Percentiles rank a stretch among this genome's conserved stretches.
Conservation (phyloP, 1,139 yeast genomes). For the Saccharomyces hybrid region DNA sequence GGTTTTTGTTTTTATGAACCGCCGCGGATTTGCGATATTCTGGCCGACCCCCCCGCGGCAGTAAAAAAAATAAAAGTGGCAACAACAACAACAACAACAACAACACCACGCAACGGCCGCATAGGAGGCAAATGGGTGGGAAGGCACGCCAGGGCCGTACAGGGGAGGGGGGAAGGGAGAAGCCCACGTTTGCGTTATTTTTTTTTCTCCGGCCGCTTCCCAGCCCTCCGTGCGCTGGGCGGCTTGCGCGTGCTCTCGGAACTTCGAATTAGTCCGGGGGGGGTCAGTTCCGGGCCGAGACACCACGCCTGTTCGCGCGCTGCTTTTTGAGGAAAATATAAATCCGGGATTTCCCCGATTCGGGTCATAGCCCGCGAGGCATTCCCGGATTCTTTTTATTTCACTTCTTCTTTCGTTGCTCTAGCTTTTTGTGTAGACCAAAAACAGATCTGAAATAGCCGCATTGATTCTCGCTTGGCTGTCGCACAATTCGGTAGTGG, state of each 20-base stretch:
- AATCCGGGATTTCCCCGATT: not conserved
- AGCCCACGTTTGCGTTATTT: slow-evolving; percentile 1
- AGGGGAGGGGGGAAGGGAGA: not conserved
- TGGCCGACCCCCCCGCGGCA: not conserved
- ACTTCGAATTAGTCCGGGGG: not conserved
- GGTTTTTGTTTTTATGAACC: not conserved
- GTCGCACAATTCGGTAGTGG: not conserved
- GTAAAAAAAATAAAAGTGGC: not conserved
- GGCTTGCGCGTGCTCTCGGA: slow-evolving; percentile 1
- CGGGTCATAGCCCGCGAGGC: not conserved
- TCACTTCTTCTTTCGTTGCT: not conserved
- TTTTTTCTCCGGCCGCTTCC: not conserved
- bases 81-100: not conserved
- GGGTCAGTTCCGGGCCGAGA: slow-evolving; percentile 1
- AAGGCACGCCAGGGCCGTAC: not conserved
- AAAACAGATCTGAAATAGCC: not conserved
- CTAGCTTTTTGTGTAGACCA: not conserved
- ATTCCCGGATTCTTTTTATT: not conserved
- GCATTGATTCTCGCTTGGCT: slow-evolving; percentile 1
- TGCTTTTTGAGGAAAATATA: not conserved
- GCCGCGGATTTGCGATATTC: not conserved
- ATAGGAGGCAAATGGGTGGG: not conserved
- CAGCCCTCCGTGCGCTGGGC: not conserved
- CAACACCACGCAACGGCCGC: not conserved
- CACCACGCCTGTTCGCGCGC: not conserved